Percentiles rank a stretch among this genome's conserved stretches.
Conservation (phyloP, 1,284 basidiomycete species). For the Heterobasidion annosum region DNA sequence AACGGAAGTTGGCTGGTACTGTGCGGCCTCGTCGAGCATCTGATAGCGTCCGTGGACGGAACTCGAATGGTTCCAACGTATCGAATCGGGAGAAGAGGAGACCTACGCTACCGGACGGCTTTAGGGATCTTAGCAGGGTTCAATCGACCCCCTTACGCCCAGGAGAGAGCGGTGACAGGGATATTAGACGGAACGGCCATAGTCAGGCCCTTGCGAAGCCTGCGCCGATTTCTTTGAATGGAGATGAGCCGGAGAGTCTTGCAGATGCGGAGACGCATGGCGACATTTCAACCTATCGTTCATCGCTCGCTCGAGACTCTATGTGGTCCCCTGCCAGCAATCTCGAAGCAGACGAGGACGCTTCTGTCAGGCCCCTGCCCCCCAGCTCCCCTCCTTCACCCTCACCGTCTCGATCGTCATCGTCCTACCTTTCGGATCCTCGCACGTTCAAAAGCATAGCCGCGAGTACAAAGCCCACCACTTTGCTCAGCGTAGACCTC, state of each 20-base stretch:
- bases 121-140: conserved; percentile 10
- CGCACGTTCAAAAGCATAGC: conserved; percentile 74
- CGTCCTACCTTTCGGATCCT: conserved; percentile 73
- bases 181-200: conserved; percentile 8
- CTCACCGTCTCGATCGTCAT: conserved; percentile 70
- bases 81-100: conserved; percentile 7
- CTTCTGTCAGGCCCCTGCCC: conserved; percentile 78
- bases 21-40: conserved; percentile 39
- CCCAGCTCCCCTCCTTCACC: conserved; percentile 81
- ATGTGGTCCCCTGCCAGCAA: conserved; percentile 68
- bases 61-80: conserved; percentile 5
- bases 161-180: conserved; percentile 9
- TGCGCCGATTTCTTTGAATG: conserved; percentile 50
- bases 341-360: conserved; percentile 82
- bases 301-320: conserved; percentile 55
- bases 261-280: conserved; percentile 28
- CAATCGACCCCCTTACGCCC: conserved; percentile 14
- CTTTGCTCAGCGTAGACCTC: conserved; percentile 81
- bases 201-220: conserved; percentile 6
- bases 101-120: conserved; percentile 6
- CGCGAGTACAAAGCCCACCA: conserved; percentile 93
- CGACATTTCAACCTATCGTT: conserved; percentile 32
- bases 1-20: conserved; percentile 73
- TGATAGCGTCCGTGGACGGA: conserved; percentile 20
- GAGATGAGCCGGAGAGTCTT: conserved; percentile 34